Conservation (phyloP, 2,329 filamentous ascomycete genomes). For the Gnomoniopsis smithogilvyi region DNA sequence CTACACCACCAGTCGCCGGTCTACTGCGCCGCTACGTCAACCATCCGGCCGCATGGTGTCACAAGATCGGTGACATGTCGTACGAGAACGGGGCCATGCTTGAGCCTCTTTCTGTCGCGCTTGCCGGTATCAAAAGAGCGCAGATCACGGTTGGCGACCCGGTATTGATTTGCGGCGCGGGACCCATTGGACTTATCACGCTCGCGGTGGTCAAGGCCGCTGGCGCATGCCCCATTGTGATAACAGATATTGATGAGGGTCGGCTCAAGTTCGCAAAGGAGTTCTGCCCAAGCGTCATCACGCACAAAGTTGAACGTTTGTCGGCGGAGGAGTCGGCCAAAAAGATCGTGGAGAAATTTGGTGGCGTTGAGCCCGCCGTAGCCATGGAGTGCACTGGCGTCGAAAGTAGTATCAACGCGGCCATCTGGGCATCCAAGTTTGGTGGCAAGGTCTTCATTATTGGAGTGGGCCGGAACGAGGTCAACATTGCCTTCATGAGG, state of each 20-base stretch:
- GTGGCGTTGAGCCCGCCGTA: conserved; percentile 75
- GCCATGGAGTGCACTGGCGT: conserved; percentile 93
- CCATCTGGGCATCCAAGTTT: conserved; percentile 89
- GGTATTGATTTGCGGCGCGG: conserved; percentile 86
- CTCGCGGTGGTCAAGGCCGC: conserved; percentile 81
- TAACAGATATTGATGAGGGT: conserved; percentile 91
- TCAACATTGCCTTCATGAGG: conserved; percentile 93
- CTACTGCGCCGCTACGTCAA: conserved; percentile 90
- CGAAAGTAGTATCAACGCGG: conserved; percentile 79
- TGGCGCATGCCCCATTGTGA: conserved; percentile 85
- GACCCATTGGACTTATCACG: conserved; percentile 89
- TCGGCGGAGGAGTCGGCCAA: conserved; percentile 69
- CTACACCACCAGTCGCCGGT: conserved; percentile 84
- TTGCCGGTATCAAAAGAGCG: conserved; percentile 84
- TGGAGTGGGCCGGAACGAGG: conserved; percentile 91
- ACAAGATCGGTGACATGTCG: conserved; percentile 90
- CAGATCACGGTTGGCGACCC: conserved; percentile 80
- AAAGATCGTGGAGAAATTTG: conserved; percentile 66
- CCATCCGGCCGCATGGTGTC: conserved; percentile 91
- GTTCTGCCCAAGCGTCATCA: conserved; percentile 74
- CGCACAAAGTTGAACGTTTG: conserved; percentile 69
- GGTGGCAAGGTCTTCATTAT: conserved; percentile 97
- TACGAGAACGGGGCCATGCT: conserved; percentile 89
- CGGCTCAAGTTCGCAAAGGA: conserved; percentile 81
- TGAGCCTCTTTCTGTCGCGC: conserved; percentile 84